These are phyloP conservation scores for Collybiopsis confluens DNA, from an alignment of 768 basidiomycete species.

Conservation along the genomic window DNA sequence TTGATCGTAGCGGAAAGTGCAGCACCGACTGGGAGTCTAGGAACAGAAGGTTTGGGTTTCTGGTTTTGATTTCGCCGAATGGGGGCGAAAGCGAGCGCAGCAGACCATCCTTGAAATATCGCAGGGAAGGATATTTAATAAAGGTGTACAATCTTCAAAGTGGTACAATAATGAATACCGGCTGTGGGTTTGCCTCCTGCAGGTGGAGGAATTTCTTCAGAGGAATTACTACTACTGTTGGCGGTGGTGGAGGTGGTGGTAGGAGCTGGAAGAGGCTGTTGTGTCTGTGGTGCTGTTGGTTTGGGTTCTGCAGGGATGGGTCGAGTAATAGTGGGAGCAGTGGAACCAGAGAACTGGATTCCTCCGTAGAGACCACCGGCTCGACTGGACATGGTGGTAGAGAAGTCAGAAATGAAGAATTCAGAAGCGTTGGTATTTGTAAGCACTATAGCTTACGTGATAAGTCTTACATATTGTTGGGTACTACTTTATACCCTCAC, in stretches of 20 bases:
- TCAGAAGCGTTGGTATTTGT: neutral
- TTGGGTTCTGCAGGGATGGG: conserved; percentile 5
- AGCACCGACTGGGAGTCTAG: conserved; percentile 60
- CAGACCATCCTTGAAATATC: conserved; percentile 73
- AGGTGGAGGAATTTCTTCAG: conserved; percentile 21
- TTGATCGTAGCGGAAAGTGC: conserved; percentile 33
- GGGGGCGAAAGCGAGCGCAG: conserved; percentile 85
- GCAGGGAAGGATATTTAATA: conserved; percentile 40
- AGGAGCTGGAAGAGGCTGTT: no score
- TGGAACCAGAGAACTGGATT: conserved; percentile 70
- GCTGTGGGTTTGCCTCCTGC: conserved; percentile 44
- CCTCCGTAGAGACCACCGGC: conserved; percentile 86
- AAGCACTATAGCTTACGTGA: no score
- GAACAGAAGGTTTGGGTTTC: conserved; percentile 53
- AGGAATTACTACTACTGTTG: neutral
- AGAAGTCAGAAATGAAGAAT: conserved; percentile 12
- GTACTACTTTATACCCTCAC: no score
- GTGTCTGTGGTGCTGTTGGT: conserved; percentile 17
- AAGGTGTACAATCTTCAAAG: conserved; percentile 46
- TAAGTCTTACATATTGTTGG: no score
- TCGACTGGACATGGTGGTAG: conserved; percentile 60
- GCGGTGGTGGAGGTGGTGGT: neutral
- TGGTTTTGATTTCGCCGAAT: conserved; percentile 55
- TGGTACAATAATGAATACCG: conserved; percentile 51
- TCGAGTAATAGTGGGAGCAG: conserved; percentile 26